Base-by-base conservation (phyloP, 139 green algal species). In the Eudorina sp. region DNA sequence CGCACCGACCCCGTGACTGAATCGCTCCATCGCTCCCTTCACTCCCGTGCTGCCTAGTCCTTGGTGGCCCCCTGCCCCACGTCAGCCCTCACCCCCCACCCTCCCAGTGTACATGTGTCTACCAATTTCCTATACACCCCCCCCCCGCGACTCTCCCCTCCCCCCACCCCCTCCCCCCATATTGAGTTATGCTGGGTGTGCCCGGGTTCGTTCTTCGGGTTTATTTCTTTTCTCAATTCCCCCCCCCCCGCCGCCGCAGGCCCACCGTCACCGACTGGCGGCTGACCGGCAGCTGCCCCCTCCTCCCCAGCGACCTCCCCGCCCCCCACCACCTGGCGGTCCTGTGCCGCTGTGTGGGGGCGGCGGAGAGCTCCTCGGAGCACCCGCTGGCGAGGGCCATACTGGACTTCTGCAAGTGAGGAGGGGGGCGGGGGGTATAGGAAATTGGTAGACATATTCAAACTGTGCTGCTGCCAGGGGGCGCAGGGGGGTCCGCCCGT, bases 321-420 rank as follows among this genome's bases (percentile, higher is more conserved):
- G 9, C 29, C 18, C 34, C 51, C 21, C 48, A 25, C 7, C 31
- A 66, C 84, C 41, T 90, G 43, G 46, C 60, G 13, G 5, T 83
- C 58, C 69, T 93, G 84, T 88, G 82, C 48, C 82, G 82, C 66
- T 88, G 82, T 34, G 48, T 88, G 16, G 95, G 93, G 2, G 94
- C 96, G 1, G 93, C 97, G n/a, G 98, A 99, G 93, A 85, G 66
- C 21, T 81, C 90, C 53, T 97, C 92, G 66, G 97, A 99, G 91
- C 98, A 99, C 91, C 98, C 98, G 0, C 89, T 99, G 53, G 98
- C 96, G 0, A 58, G 53, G 0, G 97, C 98, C 2, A 88, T 99
- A 46, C 82, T 99, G 43, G 73, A 91, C 0, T 92, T 89, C 88
- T 46, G 58, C 82, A 87, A 53, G 69, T 38, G 36, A 13, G 79